phyloP scores from a whole-genome alignment of 192 early-diverging fungal genomes.

The Umbelopsis ramanniana region DNA sequence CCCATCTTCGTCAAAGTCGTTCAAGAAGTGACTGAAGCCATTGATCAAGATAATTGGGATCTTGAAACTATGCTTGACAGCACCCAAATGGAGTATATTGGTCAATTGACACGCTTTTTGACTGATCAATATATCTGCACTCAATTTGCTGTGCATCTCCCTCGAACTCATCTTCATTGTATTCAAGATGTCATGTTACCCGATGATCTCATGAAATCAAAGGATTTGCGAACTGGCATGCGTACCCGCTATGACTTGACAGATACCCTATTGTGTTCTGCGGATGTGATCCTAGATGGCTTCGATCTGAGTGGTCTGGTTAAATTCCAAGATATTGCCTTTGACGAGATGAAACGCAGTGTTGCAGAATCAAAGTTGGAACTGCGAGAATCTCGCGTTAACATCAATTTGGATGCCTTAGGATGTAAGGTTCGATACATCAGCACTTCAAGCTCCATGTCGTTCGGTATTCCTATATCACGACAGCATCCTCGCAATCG shows the following conservation, averaged over 20 bases:
- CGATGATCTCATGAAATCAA: slow-evolving; percentile 52
- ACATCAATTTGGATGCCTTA: slow-evolving; percentile 56
- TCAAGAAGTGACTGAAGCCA: slow-evolving; percentile 62
- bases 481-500: slow-evolving; percentile 50
- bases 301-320: slow-evolving; percentile 52
- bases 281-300: slow-evolving; percentile 63
- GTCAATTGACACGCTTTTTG: slow-evolving; percentile 55
- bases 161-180: slow-evolving; percentile 61
- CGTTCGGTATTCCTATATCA: slow-evolving; percentile 65
- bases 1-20: slow-evolving; percentile 72
- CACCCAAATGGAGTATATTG: slow-evolving; percentile 66
- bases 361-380: slow-evolving; percentile 52
- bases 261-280: slow-evolving; percentile 63
- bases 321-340: slow-evolving; percentile 55
- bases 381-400: slow-evolving; percentile 55
- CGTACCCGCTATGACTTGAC: slow-evolving; percentile 61
- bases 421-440: slow-evolving; percentile 63
- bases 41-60: slow-evolving; percentile 62
- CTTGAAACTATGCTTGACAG: slow-evolving; percentile 69
- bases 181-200: slow-evolving; percentile 78
- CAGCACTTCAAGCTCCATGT: slow-evolving; percentile 41
- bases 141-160: slow-evolving; percentile 58
- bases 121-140: slow-evolving; percentile 53
- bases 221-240: slow-evolving; percentile 51
- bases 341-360: slow-evolving; percentile 47